A percentile compares a stretch with the other conserved stretches of the same genome.
phyloP scores from a whole-genome alignment of 768 basidiomycete species.

The Suillus brevipes region DNA sequence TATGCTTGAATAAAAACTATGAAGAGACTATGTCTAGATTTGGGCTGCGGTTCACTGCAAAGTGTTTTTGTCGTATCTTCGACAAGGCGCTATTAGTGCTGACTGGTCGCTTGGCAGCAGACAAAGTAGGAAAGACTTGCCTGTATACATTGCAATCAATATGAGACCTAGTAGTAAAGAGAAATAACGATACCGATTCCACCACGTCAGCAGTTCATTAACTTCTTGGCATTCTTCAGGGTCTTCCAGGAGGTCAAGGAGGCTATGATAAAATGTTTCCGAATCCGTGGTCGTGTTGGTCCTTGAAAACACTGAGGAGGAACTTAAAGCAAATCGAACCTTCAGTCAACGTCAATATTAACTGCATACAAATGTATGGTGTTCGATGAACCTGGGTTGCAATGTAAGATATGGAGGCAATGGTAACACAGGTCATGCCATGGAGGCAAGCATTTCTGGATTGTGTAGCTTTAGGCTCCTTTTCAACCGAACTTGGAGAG shows the following conservation, averaged over 20 bases:
- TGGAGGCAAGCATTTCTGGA: slow-evolving; percentile 24
- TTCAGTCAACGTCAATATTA: slow-evolving; percentile 7
- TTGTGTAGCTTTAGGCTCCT: slow-evolving; percentile 26
- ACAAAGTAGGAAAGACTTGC: no score
- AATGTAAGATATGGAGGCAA: slow-evolving; percentile 22
- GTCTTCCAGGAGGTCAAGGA: slow-evolving; percentile 16
- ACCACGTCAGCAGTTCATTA: no score
- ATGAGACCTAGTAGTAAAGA: no score
- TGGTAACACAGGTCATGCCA: slow-evolving; percentile 17
- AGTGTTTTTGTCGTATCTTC: no score
- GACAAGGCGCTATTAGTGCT: no score
- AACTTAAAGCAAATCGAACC: slow-evolving; percentile 22
- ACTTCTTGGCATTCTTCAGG: no score
- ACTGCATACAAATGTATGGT: not conserved
- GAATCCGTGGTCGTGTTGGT: slow-evolving; percentile 25
- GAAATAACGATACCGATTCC: no score
- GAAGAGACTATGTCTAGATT: no score
- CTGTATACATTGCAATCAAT: not conserved
- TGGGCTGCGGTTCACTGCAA: no score
- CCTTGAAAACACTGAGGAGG: slow-evolving; percentile 18
- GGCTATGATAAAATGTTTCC: slow-evolving; percentile 19
- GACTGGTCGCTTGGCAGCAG: no score
- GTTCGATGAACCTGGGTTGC: slow-evolving; percentile 18
- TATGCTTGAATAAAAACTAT: no score
- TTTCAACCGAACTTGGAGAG: slow-evolving; percentile 31